phyloP scores from a whole-genome alignment of 2,329 filamentous ascomycete species.

The Lachnellula occidentalis region DNA sequence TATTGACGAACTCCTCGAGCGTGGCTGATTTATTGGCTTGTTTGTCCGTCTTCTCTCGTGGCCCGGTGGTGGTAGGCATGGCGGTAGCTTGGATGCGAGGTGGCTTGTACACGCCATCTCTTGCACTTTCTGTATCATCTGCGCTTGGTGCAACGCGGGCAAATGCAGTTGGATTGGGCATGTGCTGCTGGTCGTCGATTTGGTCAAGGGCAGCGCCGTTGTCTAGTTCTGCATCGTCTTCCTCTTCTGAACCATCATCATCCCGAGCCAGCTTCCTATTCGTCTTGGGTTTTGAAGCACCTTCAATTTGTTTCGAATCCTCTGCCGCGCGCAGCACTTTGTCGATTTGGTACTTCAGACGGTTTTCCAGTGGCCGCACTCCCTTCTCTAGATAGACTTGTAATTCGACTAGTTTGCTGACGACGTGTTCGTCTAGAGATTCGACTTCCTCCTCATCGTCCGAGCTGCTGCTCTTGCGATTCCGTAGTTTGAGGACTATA shows the following conservation, averaged over 20 bases:
- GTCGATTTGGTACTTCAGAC: constrained; percentile 92
- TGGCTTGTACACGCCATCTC: constrained; percentile 76
- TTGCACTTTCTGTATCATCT: constrained; percentile 32
- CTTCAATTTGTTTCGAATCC: constrained; percentile 38
- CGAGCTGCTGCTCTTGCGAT: constrained; percentile 32
- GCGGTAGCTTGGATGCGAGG: constrained; percentile 82
- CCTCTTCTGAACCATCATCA: constrained; percentile 14
- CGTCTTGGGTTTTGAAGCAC: constrained; percentile 22
- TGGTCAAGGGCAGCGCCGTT: constrained; percentile 29
- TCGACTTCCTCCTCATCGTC: constrained; percentile 34
- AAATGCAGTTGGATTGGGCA: constrained; percentile 51
- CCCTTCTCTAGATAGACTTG: constrained; percentile 92
- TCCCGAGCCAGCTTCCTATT: not conserved
- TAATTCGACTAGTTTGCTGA: constrained; percentile 83
- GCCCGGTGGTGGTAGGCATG: constrained; percentile 58
- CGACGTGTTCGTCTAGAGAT: constrained; percentile 58
- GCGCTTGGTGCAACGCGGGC: constrained; percentile 22
- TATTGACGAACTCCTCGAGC: constrained; percentile 85
- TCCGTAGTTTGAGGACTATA: constrained; percentile 73
- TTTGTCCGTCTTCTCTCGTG: constrained; percentile 50
- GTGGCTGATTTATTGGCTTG: constrained; percentile 70
- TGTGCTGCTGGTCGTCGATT: constrained; percentile 56
- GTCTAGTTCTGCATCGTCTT: constrained; percentile 32
- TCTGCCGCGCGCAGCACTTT: constrained; percentile 87
- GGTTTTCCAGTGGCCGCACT: constrained; percentile 81